Evolutionary conservation across 106 monocot genomes (phyloP).

Genomic region (Dendrobium chrysotoxum): DNA sequence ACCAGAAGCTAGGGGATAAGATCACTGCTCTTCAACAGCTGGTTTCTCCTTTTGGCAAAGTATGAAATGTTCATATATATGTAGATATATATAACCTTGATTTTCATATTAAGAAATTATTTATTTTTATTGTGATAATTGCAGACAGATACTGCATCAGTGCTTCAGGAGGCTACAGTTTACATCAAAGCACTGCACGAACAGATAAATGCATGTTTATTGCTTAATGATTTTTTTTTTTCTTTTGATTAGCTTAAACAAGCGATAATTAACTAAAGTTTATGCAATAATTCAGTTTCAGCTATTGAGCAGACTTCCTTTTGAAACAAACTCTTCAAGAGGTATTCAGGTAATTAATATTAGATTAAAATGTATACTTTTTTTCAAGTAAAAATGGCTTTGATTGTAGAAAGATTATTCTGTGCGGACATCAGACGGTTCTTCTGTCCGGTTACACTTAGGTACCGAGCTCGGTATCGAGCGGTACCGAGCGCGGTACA

Average conservation of each 20-base stretch:
- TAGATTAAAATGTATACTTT: neutral
- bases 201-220: constrained; percentile 12
- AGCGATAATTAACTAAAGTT: neutral
- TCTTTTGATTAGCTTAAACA: neutral
- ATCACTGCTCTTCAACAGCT: constrained; percentile 20
- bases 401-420: no score
- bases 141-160: constrained; percentile 21
- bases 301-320: constrained; percentile 4
- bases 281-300: neutral
- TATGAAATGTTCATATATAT: neutral
- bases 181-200: constrained; percentile 16
- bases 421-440: no score
- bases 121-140: neutral
- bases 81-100: no score
- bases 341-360: constrained; percentile 3
- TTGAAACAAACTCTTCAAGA: neutral
- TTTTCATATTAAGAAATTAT: no score
- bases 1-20: constrained; percentile 24
- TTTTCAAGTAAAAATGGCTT: no score
- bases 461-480: no score
- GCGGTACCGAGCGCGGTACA: no score
- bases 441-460: no score
- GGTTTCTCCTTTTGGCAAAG: constrained; percentile 21
- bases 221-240: neutral
- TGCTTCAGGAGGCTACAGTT: constrained; percentile 12